Base-by-base conservation (phyloP, 202 grass and related monocot genomes). In the Digitaria exilis region DNA sequence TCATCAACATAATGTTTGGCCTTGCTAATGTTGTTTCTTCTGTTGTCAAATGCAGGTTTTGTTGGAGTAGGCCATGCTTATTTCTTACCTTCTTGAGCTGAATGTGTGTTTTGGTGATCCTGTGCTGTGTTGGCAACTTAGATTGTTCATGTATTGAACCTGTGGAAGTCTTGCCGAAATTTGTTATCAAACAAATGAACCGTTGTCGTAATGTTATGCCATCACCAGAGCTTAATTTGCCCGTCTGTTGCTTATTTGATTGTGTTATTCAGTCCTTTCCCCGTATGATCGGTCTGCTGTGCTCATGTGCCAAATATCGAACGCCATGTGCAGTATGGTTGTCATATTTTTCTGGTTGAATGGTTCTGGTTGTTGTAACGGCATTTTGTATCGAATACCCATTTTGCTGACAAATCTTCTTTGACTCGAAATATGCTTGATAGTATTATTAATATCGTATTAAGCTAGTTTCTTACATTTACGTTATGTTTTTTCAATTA, bases 71-170 rank as follows among this genome's bases (percentile, higher is more conserved):
- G 64, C 48, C 21, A 37, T 78, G 83, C 24, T 21, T 69, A 32
- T 76, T 80, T 84, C 41, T 84, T 64, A 14, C 2, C 24, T 89
- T 48, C 30, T 46, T 48, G 58, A 82, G 56, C 48, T 44, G 1
- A 60, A 82, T 49, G 30, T 65, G 65, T 79, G 64, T 42, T 88
- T 18, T 79, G 39, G 48, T 56, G 48, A 74, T 59, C 45, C 49
- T 41, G 16, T 79, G 30, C 7, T 79, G 44, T 88, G 65, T 66
- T 73, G 79, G 73, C 73, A 78, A 41, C 28, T 31, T 71, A 55
- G 59, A 78, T 62, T 79, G 78, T 35, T 82, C 46, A 26, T 85
- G 87, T 82, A 66, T 80, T 60, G 30, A 77, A 85, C 71, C 77
- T 71, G 55, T 62, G 8, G 39, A 85, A 89, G 48, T 89, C 72